Percentiles rank a stretch among this genome's conserved stretches.
Conservation (phyloP, 257 asterid genomes). For the Solanum clarkiae region DNA sequence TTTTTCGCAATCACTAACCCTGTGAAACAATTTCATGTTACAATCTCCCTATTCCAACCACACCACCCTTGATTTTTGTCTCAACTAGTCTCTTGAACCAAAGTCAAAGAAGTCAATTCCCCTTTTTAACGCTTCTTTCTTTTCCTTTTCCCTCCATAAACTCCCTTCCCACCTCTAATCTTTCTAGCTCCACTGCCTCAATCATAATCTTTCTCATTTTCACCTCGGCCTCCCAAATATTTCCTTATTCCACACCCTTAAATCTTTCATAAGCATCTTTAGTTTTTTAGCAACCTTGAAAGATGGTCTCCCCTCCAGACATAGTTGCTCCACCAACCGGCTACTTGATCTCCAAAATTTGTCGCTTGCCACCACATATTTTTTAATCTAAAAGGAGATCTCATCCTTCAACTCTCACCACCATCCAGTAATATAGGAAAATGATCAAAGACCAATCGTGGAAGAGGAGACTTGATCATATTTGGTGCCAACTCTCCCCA, state of each 20-base stretch:
- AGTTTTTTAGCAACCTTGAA: not conserved
- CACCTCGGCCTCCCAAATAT: too few species aligned
- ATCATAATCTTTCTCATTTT: not conserved
- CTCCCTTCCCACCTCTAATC: too few species aligned
- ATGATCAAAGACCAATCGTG: not conserved
- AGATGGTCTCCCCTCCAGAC: not conserved
- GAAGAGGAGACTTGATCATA: not conserved
- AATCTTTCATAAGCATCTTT: not conserved
- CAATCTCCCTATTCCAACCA: too few species aligned
- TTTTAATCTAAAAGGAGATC: not conserved
- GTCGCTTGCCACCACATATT: not conserved
- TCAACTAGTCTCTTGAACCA: too few species aligned
- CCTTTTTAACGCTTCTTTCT: too few species aligned
- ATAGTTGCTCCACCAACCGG: not conserved
- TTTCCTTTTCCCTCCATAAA: too few species aligned
- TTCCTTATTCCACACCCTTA: not conserved
- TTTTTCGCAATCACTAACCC: too few species aligned
- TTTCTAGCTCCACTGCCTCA: too few species aligned
- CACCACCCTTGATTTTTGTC: too few species aligned
- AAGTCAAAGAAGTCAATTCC: too few species aligned
- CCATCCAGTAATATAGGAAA: not conserved
- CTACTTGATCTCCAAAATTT: not conserved
- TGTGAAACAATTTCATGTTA: too few species aligned
- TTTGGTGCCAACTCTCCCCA: not conserved
- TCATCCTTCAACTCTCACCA: not conserved